Conservation (phyloP, 2,329 filamentous ascomycete genomes). For the Chaetomiaceae sp. region DNA sequence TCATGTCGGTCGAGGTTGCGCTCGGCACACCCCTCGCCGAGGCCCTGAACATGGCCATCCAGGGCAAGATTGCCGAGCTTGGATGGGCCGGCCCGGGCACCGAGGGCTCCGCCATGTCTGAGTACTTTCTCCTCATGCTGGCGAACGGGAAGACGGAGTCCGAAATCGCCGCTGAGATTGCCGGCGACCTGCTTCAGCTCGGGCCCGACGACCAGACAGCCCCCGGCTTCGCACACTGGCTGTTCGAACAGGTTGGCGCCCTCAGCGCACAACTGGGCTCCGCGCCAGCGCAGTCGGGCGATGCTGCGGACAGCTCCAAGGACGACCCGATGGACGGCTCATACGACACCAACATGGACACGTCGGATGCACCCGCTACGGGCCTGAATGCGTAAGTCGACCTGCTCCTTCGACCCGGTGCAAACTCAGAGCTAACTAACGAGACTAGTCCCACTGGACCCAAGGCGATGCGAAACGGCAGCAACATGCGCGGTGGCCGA, state of each 20-base stretch:
- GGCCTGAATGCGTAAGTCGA: conserved; percentile 57
- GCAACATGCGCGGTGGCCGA: conserved; percentile 51
- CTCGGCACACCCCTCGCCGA: conserved; percentile 79
- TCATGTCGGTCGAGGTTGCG: conserved; percentile 73
- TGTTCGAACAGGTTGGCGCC: conserved; percentile 79
- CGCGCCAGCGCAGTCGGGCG: conserved; percentile 32
- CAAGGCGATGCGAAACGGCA: conserved; percentile 84
- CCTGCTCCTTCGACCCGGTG: not conserved
- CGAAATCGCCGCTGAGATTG: conserved; percentile 82
- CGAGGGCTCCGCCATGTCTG: conserved; percentile 78
- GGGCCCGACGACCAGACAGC: conserved; percentile 78
- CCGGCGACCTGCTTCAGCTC: conserved; percentile 78
- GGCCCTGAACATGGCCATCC: conserved; percentile 75
- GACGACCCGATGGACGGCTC: conserved; percentile 32
- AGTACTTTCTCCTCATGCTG: conserved; percentile 97
- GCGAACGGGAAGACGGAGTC: conserved; percentile 91
- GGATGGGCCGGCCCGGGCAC: conserved; percentile 80
- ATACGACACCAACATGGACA: conserved; percentile 69
- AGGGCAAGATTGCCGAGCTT: conserved; percentile 86
- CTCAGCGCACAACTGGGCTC: conserved; percentile 62
- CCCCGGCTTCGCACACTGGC: conserved; percentile 80
- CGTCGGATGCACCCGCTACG: conserved; percentile 31
- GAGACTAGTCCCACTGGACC: conserved; percentile 86
- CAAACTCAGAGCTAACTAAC: conserved; percentile 36
- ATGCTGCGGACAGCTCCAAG: conserved; percentile 32